phyloP scores from a whole-genome alignment of 768 basidiomycete genomes.

The Tricholoma flavovirens region DNA sequence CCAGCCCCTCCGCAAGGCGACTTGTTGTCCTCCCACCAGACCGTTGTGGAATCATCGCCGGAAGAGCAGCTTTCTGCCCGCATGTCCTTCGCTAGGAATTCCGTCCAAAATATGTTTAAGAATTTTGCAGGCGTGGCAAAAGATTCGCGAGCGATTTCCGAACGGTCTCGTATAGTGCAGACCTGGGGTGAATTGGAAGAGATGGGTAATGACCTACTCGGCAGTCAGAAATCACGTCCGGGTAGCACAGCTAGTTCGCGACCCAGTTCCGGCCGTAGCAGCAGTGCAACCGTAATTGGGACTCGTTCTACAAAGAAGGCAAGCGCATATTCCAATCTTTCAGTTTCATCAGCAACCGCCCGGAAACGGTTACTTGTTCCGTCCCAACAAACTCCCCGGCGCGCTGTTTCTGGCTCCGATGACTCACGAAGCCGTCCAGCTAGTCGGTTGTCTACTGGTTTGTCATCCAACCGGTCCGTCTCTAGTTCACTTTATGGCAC shows the following conservation, averaged over 20 bases:
- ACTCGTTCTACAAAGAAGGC: constrained; percentile 25
- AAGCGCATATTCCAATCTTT: constrained; percentile 34
- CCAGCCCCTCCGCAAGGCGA: constrained; percentile 52
- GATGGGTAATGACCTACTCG: constrained; percentile 68
- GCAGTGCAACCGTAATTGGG: constrained; percentile 38
- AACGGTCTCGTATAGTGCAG: constrained; percentile 64
- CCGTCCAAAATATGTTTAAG: constrained; percentile 42
- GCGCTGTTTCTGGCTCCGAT: constrained; percentile 43
- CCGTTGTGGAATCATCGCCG: constrained; percentile 39
- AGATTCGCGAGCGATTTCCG: constrained; percentile 56
- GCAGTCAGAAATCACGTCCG: constrained; percentile 58
- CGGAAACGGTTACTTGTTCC: constrained; percentile 43
- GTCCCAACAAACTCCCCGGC: constrained; percentile 39
- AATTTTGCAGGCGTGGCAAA: constrained; percentile 38
- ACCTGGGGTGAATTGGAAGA: constrained; percentile 79
- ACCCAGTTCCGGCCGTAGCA: constrained; percentile 52
- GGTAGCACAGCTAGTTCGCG: constrained; percentile 59
- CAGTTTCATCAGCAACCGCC: constrained; percentile 29
- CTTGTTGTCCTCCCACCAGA: constrained; percentile 45
- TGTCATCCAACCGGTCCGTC: constrained; percentile 55
- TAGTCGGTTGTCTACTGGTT: constrained; percentile 50
- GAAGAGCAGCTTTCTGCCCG: constrained; percentile 64
- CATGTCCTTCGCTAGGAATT: constrained; percentile 53
- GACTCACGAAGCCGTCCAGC: constrained; percentile 44
- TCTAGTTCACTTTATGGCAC: constrained; percentile 61